Evolutionary conservation across 805 yeast genomes (phyloP), one percentile per base, ranked within the genome.

Genomic region (Grigorovia transvaalensis): DNA sequence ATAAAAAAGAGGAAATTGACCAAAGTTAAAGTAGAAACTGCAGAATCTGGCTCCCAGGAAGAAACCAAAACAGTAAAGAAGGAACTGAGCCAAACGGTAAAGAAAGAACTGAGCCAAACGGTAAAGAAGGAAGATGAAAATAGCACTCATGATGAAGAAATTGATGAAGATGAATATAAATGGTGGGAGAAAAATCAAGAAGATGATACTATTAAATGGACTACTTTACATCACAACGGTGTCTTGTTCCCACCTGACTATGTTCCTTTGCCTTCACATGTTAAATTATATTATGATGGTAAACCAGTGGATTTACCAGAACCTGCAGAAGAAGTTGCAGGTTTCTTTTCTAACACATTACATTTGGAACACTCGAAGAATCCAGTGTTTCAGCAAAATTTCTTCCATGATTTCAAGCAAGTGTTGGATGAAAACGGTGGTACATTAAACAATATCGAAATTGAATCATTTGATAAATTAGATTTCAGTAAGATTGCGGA

Each of bases 281-380:
- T 90, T 43, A 87, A 85, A 62, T 59, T 91, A 50, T 75, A 79
- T 53, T 90, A 91, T 61, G 84, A 85, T 58, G 88, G 87, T 0
- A 75, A 78, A 57, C 86, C 93, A 0, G 90, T 90, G 0, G 73
- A 72, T 30, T 73, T 91, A 53, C 91, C 96, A 1, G 70, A 72
- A 0, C 85, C 75, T 51, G 97, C 96, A 2, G 99, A 91, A 69
- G 98, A 91, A 67, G 96, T 91, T 40, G 98, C 97, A 0, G 97
- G 96, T 0, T 91, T 89, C 63, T 91, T 77, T 67, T 98, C 85
- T 9, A 96, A 96, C 6, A 76, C 91, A 80, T 56, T 90, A 45
- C 89, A 87, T 57, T 77, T 89, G 1, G 96, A 91, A 57, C 96
- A 91, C 68, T 93, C 89, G 12, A 77, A 82, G 55, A 91, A 89